Conservation (phyloP, 192 early-diverging fungal genomes). For the Thamnidium elegans region DNA sequence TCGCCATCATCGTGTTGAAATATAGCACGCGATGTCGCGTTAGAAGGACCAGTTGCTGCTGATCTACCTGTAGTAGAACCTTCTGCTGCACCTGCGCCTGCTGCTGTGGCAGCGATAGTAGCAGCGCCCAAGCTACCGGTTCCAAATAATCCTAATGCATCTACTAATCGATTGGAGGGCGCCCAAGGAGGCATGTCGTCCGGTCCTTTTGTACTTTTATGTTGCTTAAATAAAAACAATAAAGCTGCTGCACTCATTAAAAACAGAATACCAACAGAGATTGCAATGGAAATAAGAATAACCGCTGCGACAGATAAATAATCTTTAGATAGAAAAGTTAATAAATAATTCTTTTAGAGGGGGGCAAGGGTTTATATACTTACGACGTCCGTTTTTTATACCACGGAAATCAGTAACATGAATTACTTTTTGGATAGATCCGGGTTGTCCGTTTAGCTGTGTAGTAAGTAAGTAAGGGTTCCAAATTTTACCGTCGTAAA, state of each 20-base stretch:
- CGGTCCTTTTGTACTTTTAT: conserved; percentile 2
- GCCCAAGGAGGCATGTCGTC: conserved; percentile 11
- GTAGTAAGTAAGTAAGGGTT: conserved; percentile 42
- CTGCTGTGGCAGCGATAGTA: not conserved
- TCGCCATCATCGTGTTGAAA: too few species aligned
- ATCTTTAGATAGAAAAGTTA: conserved; percentile 10
- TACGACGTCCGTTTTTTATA: conserved; percentile 13
- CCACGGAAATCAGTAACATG: conserved; percentile 3
- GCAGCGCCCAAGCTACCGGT: not conserved
- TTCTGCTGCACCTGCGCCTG: too few species aligned
- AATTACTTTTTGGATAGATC: conserved; percentile 24
- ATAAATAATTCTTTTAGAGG: conserved; percentile 1
- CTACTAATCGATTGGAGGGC: not conserved
- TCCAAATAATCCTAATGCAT: not conserved
- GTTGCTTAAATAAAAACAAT: conserved; percentile 37
- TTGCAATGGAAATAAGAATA: conserved; percentile 65
- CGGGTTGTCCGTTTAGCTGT: conserved; percentile 30
- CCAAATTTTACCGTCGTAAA: conserved; percentile 49
- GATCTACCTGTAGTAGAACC: not conserved
- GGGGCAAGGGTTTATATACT: conserved; percentile 1
- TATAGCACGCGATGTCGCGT: too few species aligned
- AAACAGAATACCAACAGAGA: conserved; percentile 62
- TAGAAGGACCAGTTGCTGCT: not conserved
- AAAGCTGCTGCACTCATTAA: conserved; percentile 59
- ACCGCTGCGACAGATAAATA: conserved; percentile 54